A percentile compares a stretch with the other conserved stretches of the same genome.
Conservation (phyloP, 1,284 basidiomycete species). For the Heterobasidion occidentale region DNA sequence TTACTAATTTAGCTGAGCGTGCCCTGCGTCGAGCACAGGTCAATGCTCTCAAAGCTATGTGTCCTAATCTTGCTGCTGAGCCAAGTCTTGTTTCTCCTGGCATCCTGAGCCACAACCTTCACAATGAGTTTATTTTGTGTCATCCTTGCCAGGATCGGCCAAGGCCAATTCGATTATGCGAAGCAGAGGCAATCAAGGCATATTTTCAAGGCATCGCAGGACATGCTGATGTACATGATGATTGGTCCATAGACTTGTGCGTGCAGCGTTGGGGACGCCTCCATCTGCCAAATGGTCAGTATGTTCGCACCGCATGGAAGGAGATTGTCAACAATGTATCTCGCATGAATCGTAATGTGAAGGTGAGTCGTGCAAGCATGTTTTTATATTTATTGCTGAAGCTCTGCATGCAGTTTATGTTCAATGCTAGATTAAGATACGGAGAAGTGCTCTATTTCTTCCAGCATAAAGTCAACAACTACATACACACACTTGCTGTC, state of each 20-base stretch:
- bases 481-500: neutral
- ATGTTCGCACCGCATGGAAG: conserved; percentile 12
- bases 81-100: neutral
- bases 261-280: conserved; percentile 10
- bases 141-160: neutral
- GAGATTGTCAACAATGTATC: conserved; percentile 4
- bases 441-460: conserved; percentile 1
- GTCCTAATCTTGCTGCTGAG: conserved; percentile 6
- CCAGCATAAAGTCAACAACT: neutral
- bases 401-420: neutral
- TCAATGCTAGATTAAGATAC: neutral
- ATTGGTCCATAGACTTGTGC: neutral
- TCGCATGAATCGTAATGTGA: conserved; percentile 10
- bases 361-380: conserved; percentile 7
- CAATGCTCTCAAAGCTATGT: conserved; percentile 16
- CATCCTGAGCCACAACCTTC: conserved; percentile 6
- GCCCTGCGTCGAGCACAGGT: conserved; percentile 9
- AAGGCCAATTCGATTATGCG: neutral
- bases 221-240: neutral
- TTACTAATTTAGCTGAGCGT: conserved; percentile 14
- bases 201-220: neutral
- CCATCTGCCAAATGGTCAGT: conserved; percentile 11
- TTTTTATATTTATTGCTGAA: neutral
- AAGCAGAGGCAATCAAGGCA: neutral
- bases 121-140: conserved; percentile 9